These are phyloP conservation scores for Bacterosira constricta DNA, from an alignment of 108 stramenopile species.

Conservation along the genomic window DNA sequence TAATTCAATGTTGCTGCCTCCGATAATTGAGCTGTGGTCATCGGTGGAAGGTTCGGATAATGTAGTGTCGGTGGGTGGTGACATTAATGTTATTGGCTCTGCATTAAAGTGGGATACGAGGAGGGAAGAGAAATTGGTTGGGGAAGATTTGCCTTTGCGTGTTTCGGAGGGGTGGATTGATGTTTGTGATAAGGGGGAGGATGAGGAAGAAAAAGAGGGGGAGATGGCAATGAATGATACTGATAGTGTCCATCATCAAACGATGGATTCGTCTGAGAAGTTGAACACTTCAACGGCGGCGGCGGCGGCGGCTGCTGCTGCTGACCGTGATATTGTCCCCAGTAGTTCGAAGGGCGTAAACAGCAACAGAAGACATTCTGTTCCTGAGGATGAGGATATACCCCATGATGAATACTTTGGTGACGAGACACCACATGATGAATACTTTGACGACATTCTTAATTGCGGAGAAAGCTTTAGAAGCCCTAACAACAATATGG, in stretches of 20 bases:
- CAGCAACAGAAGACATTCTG: neutral
- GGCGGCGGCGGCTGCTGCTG: neutral
- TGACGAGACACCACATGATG: neutral
- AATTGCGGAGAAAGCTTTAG: conserved; percentile 24
- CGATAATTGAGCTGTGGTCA: conserved; percentile 45
- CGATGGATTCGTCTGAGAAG: too few species aligned
- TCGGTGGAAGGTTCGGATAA: conserved; percentile 21
- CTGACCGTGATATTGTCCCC: neutral
- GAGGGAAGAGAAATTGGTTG: conserved; percentile 29
- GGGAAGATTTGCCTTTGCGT: conserved; percentile 18
- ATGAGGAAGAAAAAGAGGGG: neutral
- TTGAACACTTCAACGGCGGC: too few species aligned
- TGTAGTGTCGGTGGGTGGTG: neutral
- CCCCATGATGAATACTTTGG: conserved; percentile 12
- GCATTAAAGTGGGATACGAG: conserved; percentile 3
- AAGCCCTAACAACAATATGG: neutral
- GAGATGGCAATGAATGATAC: neutral
- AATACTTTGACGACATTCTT: conserved; percentile 25
- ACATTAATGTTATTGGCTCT: neutral
- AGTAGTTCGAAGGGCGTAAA: neutral
- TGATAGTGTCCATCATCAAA: neutral
- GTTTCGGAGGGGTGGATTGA: conserved; percentile 16
- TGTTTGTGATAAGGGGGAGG: neutral
- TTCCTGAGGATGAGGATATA: neutral
- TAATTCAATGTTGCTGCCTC: conserved; percentile 13